Conservation (phyloP, 495 filamentous ascomycete genomes). For the Podospora conica region DNA sequence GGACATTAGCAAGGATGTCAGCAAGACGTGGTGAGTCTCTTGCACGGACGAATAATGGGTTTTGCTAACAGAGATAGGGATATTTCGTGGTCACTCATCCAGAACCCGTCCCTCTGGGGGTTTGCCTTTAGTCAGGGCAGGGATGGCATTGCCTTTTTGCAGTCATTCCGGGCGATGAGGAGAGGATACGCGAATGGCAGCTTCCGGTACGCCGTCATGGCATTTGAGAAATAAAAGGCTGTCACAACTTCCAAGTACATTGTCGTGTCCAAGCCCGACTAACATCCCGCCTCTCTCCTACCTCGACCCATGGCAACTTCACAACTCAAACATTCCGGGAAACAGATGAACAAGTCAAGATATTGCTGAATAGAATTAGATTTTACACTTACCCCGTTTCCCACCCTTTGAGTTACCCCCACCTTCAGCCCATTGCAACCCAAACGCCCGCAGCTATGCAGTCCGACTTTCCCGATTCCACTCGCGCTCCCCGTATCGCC, state of each 20-base stretch:
- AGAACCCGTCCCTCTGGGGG: slow-evolving; percentile 51
- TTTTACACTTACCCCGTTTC: not conserved
- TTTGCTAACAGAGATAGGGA: slow-evolving; percentile 37
- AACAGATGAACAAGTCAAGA: not conserved
- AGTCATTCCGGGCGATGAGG: slow-evolving; percentile 54
- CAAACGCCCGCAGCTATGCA: not conserved
- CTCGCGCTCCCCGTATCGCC: not conserved
- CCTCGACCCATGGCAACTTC: too few species aligned
- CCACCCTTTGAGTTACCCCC: not conserved
- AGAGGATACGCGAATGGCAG: slow-evolving; percentile 52
- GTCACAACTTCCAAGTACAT: not conserved
- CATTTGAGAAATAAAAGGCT: slow-evolving; percentile 38
- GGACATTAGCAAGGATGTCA: slow-evolving; percentile 51
- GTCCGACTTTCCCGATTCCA: not conserved
- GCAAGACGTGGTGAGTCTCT: slow-evolving; percentile 48
- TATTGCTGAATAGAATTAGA: not conserved
- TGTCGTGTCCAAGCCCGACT: too few species aligned
- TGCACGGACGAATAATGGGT: not conserved
- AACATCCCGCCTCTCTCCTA: too few species aligned
- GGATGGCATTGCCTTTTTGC: slow-evolving; percentile 52
- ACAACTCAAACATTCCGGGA: not conserved
- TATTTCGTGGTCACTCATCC: slow-evolving; percentile 53
- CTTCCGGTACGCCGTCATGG: slow-evolving; percentile 53
- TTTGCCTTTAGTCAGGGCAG: slow-evolving; percentile 52
- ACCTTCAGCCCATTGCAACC: not conserved